Percentiles rank a stretch among this genome's conserved stretches.
phyloP scores from a whole-genome alignment of 208 protist species.

The Polymyxa betae region DNA sequence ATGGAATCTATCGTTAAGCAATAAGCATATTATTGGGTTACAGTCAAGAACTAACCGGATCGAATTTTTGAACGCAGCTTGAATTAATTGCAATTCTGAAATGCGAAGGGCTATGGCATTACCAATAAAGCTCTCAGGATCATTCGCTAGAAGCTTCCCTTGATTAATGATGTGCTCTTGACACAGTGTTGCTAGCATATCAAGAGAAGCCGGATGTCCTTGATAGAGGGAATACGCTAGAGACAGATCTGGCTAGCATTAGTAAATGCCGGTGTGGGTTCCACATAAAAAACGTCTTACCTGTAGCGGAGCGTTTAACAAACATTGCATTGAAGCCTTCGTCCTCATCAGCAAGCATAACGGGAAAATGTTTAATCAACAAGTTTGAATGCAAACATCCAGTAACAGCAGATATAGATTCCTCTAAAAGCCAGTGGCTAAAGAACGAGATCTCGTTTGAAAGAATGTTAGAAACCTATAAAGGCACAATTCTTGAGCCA shows the following conservation, averaged over 20 bases:
- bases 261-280: neutral
- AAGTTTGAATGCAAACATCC: neutral
- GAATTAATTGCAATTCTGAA: neutral
- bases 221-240: neutral
- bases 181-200: neutral
- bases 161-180: neutral
- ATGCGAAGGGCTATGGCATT: neutral
- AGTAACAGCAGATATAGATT: neutral
- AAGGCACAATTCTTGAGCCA: neutral
- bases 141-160: neutral
- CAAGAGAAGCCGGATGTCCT: neutral
- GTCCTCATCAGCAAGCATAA: neutral
- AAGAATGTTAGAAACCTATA: neutral
- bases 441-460: neutral
- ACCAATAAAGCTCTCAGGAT: neutral
- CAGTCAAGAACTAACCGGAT: neutral
- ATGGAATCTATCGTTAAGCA: slow-evolving; percentile 23
- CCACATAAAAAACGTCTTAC: neutral
- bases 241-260: neutral
- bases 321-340: neutral
- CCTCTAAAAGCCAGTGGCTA: neutral
- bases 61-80: neutral
- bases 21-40: neutral
- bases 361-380: no score
- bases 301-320: neutral